Evolutionary conservation across 2,329 filamentous ascomycete genomes (phyloP).

Genomic region (Pseudocercospora ulei): DNA sequence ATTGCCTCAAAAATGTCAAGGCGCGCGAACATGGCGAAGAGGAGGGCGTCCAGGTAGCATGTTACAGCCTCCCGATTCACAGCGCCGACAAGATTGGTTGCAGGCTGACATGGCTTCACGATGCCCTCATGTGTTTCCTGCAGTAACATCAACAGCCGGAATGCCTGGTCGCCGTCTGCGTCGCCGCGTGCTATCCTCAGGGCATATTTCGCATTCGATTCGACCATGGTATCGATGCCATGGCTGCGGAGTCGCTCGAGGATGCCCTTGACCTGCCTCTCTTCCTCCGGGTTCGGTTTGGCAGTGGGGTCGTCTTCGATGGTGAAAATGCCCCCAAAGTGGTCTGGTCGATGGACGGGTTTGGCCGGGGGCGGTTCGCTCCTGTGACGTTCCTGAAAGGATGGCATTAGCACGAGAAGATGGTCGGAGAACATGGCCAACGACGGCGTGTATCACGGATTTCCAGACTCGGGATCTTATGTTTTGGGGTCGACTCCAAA

Average conservation of each 20-base stretch:
- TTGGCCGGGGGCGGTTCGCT: conserved; percentile 7
- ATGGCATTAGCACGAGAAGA: conserved; percentile 13
- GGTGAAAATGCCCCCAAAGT: conserved; percentile 55
- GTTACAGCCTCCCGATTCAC: conserved; percentile 78
- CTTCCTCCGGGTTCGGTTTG: conserved; percentile 48
- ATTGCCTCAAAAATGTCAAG: conserved; percentile 88
- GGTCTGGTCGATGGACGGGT: conserved; percentile 42
- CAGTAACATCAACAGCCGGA: conserved; percentile 66
- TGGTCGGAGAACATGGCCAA: conserved; percentile 1
- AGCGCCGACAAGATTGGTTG: conserved; percentile 66
- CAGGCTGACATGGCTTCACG: conserved; percentile 63
- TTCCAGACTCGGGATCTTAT: no score
- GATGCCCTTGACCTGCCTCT: conserved; percentile 49
- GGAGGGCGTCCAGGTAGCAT: conserved; percentile 83
- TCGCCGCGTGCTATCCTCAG: conserved; percentile 52
- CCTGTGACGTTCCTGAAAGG: conserved; percentile 15
- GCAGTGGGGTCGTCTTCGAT: conserved; percentile 48
- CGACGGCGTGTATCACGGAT: no score
- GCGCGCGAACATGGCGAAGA: conserved; percentile 93
- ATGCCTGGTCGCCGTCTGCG: conserved; percentile 62
- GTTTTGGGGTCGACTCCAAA: no score
- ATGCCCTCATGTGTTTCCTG: conserved; percentile 73
- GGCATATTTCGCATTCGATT: conserved; percentile 55
- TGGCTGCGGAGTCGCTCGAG: conserved; percentile 44
- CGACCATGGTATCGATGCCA: conserved; percentile 49